Conservation (phyloP, 257 asterid species). For the Osmanthus fragrans region DNA sequence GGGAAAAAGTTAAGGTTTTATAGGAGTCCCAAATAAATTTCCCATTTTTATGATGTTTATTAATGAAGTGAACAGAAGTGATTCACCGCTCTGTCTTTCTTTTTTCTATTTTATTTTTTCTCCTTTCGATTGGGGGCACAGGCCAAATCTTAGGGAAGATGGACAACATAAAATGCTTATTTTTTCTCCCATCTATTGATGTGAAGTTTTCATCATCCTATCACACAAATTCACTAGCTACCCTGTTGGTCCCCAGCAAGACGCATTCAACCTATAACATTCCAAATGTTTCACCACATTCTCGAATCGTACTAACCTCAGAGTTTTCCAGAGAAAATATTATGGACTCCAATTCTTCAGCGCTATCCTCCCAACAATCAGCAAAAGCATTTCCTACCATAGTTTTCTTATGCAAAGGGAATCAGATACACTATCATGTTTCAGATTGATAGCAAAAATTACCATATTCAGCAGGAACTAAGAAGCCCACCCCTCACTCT, state of each 20-base stretch:
- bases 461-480: neutral
- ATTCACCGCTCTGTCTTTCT: neutral
- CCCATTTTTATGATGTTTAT: neutral
- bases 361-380: neutral
- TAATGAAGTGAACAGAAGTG: neutral
- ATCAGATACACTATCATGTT: neutral
- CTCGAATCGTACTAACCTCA: neutral
- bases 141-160: neutral
- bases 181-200: neutral
- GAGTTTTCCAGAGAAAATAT: neutral
- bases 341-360: neutral
- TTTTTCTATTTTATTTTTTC: neutral
- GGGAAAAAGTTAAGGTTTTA: neutral
- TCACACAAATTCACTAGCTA: neutral
- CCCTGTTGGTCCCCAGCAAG: neutral
- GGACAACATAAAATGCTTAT: neutral
- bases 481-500: neutral
- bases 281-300: neutral
- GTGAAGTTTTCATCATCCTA: neutral
- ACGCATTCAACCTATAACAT: neutral
- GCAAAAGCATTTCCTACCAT: conserved; percentile 4
- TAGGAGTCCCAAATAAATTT: neutral
- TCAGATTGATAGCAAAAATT: neutral
- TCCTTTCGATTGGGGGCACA: neutral
- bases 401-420: conserved; percentile 6